Percentiles rank a stretch among this genome's conserved stretches.
These are phyloP conservation scores for Penicillium steckii DNA, from an alignment of 495 filamentous ascomycete species.

Conservation along the genomic window DNA sequence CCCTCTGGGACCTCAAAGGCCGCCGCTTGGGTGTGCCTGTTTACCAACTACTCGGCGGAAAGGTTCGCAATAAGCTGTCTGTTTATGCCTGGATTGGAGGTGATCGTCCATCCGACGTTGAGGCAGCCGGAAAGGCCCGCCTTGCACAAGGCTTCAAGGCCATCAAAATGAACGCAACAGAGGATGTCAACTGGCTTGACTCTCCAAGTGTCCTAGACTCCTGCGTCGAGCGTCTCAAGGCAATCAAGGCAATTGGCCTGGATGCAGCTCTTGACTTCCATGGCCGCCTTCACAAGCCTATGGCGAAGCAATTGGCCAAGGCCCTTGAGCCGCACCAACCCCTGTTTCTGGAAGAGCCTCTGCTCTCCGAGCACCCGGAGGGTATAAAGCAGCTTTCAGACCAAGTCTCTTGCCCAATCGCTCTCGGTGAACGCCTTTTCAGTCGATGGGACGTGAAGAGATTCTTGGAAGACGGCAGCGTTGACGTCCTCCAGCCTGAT, in stretches of 20 bases:
- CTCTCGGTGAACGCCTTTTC: slow-evolving; percentile 74
- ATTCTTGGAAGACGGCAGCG: slow-evolving; percentile 65
- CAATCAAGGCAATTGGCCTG: slow-evolving; percentile 67
- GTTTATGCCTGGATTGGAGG: slow-evolving; percentile 84
- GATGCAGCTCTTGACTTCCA: slow-evolving; percentile 78
- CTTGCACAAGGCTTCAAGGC: slow-evolving; percentile 69
- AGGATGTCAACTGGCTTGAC: slow-evolving; percentile 77
- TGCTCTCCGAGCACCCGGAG: slow-evolving; percentile 69
- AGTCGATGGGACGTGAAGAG: slow-evolving; percentile 74
- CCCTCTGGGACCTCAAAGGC: slow-evolving; percentile 73
- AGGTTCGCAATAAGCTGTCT: slow-evolving; percentile 66
- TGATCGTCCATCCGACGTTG: slow-evolving; percentile 71
- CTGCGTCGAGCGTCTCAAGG: slow-evolving; percentile 65
- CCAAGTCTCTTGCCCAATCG: slow-evolving; percentile 65
- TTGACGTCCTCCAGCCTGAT: slow-evolving; percentile 77
- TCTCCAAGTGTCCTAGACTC: slow-evolving; percentile 63
- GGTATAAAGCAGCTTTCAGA: slow-evolving; percentile 65
- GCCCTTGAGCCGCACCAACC: slow-evolving; percentile 68
- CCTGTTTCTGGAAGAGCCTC: slow-evolving; percentile 79
- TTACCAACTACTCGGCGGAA: slow-evolving; percentile 71
- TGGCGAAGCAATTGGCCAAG: slow-evolving; percentile 76
- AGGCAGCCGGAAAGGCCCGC: slow-evolving; percentile 58
- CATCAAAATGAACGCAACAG: slow-evolving; percentile 83
- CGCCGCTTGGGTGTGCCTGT: slow-evolving; percentile 62
- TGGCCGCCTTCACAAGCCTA: slow-evolving; percentile 74